phyloP scores from a whole-genome alignment of 2,329 filamentous ascomycete genomes.

The Pochonia chlamydosporia region DNA sequence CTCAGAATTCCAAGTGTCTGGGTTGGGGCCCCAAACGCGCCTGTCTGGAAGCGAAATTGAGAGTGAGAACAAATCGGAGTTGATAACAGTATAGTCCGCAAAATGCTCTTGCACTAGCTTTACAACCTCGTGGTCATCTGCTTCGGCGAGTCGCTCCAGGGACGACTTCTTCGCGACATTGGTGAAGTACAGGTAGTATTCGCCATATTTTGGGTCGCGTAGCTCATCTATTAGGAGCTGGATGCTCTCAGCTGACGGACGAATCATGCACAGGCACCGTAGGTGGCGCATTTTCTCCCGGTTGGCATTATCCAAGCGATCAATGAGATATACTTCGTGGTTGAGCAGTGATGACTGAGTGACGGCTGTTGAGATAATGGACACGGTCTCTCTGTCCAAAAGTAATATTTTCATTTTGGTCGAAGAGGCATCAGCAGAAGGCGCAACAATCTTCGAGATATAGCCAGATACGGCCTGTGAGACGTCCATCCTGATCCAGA shows the following conservation, averaged over 20 bases:
- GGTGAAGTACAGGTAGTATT: slow-evolving; percentile 96
- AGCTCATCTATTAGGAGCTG: slow-evolving; percentile 93
- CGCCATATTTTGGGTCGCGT: slow-evolving; percentile 91
- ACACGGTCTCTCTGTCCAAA: slow-evolving; percentile 87
- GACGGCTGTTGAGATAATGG: slow-evolving; percentile 89
- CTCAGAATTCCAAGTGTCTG: slow-evolving; percentile 89
- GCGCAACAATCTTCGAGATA: slow-evolving; percentile 89
- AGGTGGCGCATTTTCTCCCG: slow-evolving; percentile 98
- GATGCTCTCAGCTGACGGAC: slow-evolving; percentile 87
- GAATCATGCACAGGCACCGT: slow-evolving; percentile 85
- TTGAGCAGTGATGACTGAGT: slow-evolving; percentile 93
- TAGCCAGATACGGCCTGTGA: slow-evolving; percentile 90
- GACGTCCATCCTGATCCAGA: slow-evolving; percentile 66
- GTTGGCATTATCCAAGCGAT: slow-evolving; percentile 82
- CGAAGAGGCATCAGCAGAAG: slow-evolving; percentile 62
- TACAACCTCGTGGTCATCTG: slow-evolving; percentile 95
- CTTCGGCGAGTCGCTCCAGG: slow-evolving; percentile 87
- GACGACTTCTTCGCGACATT: slow-evolving; percentile 97
- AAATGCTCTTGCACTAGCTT: slow-evolving; percentile 93
- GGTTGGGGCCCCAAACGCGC: slow-evolving; percentile 72
- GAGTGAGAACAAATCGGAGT: slow-evolving; percentile 85
- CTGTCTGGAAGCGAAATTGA: slow-evolving; percentile 66
- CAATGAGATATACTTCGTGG: slow-evolving; percentile 96
- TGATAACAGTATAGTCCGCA: slow-evolving; percentile 91
- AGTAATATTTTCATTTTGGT: slow-evolving; percentile 98